Evolutionary conservation across 2,329 filamentous ascomycete genomes (phyloP), one percentile per base, ranked within the genome.

Genomic region (Fusarium floridanum): DNA sequence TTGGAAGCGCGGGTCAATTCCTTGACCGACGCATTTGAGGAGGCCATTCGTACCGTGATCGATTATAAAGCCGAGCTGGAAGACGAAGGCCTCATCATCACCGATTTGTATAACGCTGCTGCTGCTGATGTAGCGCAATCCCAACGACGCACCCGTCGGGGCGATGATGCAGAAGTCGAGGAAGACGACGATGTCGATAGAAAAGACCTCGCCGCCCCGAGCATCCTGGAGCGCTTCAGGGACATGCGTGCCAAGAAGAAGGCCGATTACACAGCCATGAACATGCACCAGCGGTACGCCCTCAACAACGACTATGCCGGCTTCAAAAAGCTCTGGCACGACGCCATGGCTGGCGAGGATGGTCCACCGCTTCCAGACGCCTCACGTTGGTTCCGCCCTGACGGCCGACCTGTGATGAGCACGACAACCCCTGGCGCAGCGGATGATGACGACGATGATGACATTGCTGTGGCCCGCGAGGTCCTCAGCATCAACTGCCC

Each of bases 401-500:
- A 85, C 39, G 88, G 86, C 4, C 77, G 83, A 43, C 86, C 88
- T 5, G 82, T 84, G 48, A 81, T 84, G 80, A 73, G 70, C 39
- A 71, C 66, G 4, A 76, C 76, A 20, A 65, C 55, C 5, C 76
- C 72, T 1, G 82, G 76, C 1, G 83, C 77, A 1, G 82, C 75
- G 4, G 85, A 82, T 4, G 86, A 88, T 2, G 90, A 89, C 6
- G 87, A 88, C 17, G 91, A 93, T 64, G 91, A 93, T 22, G 93
- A 95, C 48, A 85, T 95, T 27, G 88, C 92, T 2, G 88, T 95
- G 34, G 88, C 89, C 32, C 86, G 89, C 59, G 90, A 91, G 71
- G 88, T 87, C 6, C 86, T 91, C 62, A 92, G 90, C 80, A 89
- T 92, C 36, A 91, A 90, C 76, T 95, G 93, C 77, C 92, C 93